A percentile compares a stretch with the other conserved stretches of the same genome.
Evolutionary conservation across 2,329 filamentous ascomycete species (phyloP).

Genomic region (Cadophora sp.): DNA sequence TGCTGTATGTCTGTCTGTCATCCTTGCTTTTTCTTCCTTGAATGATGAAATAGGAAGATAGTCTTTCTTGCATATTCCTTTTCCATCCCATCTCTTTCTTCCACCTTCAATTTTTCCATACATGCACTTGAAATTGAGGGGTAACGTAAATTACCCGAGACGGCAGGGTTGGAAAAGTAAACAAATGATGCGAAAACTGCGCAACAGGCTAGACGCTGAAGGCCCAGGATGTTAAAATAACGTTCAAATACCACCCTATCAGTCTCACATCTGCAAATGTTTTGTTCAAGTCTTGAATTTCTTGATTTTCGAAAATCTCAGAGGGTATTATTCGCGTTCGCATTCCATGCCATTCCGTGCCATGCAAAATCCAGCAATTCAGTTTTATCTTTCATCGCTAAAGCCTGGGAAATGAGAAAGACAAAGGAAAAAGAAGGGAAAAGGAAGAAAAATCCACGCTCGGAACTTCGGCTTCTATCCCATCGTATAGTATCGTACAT

Average conservation of each 20-base stretch:
- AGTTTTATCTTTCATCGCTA: not conserved
- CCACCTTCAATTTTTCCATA: not conserved
- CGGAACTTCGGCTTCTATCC: not conserved
- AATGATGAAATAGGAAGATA: not conserved
- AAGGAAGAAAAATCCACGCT: not conserved
- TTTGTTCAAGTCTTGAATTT: too few species aligned
- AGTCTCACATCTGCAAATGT: too few species aligned
- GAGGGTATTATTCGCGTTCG: conserved; percentile 9
- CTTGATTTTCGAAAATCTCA: not conserved
- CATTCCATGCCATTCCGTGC: not conserved
- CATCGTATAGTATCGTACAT: not conserved
- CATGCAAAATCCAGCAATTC: not conserved
- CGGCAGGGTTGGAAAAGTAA: too few species aligned
- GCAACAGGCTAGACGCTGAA: too few species aligned
- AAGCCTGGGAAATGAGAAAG: not conserved
- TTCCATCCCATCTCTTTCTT: too few species aligned
- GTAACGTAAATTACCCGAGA: not conserved
- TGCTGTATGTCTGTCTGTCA: too few species aligned
- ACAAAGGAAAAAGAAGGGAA: not conserved
- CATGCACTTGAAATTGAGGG: conserved; percentile 6
- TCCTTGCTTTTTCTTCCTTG: not conserved
- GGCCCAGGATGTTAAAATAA: too few species aligned
- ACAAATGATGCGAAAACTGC: too few species aligned
- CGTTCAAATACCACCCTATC: too few species aligned
- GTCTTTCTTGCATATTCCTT: not conserved